Evolutionary conservation across 1,139 yeast genomes (phyloP).

Genomic region (Citeromyces hawaiiensis): DNA sequence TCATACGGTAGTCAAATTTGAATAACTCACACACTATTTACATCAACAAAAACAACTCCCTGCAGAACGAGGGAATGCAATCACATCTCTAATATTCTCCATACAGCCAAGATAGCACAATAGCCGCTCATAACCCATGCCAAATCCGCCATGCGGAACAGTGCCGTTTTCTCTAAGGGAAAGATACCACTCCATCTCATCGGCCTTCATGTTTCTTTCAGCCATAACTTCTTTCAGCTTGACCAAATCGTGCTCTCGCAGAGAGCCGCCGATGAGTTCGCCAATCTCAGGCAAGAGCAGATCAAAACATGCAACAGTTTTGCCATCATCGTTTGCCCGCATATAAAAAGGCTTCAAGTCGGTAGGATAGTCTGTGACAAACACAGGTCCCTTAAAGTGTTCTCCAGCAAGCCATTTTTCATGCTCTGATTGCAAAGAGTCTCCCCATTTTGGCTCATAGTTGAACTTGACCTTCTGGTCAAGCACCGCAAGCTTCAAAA

Average conservation of each 20-base stretch:
- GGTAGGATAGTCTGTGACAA: conserved; percentile 80
- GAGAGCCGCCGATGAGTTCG: conserved; percentile 92
- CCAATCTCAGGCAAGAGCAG: conserved; percentile 83
- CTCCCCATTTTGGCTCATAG: conserved; percentile 48
- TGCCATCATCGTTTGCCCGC: conserved; percentile 31
- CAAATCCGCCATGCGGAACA: conserved; percentile 95
- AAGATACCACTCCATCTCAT: conserved; percentile 70
- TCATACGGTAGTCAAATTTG: no score
- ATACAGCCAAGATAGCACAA: conserved; percentile 56
- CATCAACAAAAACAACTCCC: conserved; percentile 29
- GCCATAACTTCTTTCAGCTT: conserved; percentile 35
- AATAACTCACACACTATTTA: no score
- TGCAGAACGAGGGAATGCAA: conserved; percentile 65
- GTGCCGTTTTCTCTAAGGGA: conserved; percentile 64
- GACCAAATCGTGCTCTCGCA: conserved; percentile 63
- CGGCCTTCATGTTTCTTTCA: conserved; percentile 35
- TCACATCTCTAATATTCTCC: conserved; percentile 75
- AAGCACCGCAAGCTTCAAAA: conserved; percentile 22
- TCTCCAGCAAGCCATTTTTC: conserved; percentile 82
- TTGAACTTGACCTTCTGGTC: conserved; percentile 13
- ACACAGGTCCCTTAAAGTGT: conserved; percentile 62
- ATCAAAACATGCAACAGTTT: conserved; percentile 86
- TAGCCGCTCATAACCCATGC: conserved; percentile 85
- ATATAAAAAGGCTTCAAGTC: conserved; percentile 83
- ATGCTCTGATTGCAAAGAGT: conserved; percentile 66